Percentiles rank a stretch among this genome's conserved stretches.
These are phyloP conservation scores for Zasmidium cellare DNA, from an alignment of 2,329 filamentous ascomycete genomes.

Conservation along the genomic window DNA sequence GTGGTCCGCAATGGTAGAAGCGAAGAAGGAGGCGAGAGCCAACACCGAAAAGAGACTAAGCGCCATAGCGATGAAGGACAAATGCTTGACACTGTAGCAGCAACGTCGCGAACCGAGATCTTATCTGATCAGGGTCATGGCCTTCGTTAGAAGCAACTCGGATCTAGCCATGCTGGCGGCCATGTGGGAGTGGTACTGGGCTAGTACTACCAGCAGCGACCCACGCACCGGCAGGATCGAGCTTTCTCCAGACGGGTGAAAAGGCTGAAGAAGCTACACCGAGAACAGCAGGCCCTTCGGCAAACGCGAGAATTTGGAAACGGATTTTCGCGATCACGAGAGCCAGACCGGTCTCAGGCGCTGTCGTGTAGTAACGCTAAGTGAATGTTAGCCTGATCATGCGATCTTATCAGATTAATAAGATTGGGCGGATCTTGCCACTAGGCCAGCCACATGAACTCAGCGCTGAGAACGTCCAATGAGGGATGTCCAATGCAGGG, in stretches of 20 bases:
- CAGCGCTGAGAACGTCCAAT: neutral
- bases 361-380: neutral
- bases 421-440: neutral
- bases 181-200: neutral
- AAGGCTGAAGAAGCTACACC: neutral
- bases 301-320: neutral
- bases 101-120: neutral
- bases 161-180: constrained; percentile 3
- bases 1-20: neutral
- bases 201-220: too few species aligned
- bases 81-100: neutral
- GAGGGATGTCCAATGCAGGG: neutral
- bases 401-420: neutral
- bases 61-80: neutral
- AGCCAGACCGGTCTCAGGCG: neutral
- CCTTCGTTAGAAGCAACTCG: neutral
- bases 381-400: neutral
- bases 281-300: neutral
- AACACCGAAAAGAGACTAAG: neutral
- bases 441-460: neutral
- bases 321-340: neutral
- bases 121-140: neutral
- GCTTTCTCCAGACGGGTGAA: neutral
- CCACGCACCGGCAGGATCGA: neutral
- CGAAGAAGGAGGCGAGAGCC: constrained; percentile 1